Base-by-base conservation (phyloP, 805 yeast genomes). In the Zygosaccharomyces bailii region DNA sequence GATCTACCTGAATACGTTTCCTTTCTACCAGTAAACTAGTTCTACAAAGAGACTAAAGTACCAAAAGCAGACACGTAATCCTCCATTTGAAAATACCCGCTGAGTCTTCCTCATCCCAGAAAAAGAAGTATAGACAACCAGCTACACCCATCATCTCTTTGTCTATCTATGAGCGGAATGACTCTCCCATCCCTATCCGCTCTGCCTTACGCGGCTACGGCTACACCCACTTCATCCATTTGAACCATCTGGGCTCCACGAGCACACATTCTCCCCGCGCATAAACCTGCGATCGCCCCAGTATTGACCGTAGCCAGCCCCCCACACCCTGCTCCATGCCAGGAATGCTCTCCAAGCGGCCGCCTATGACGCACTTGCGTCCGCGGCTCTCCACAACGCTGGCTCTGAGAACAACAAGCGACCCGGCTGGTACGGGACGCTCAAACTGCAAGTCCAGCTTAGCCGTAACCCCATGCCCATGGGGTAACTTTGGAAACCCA, bases 201-300 rank as follows among this genome's bases (percentile, higher is more conserved):
- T n/a, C n/a, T n/a, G n/a, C n/a, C n/a, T n/a, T n/a, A n/a, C n/a
- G n/a, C n/a, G n/a, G n/a, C n/a, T n/a, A n/a, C n/a, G n/a, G 9
- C 19, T 25, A 37, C 31, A 24, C 16, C 33, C 40, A 27, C 20
- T 13, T 13, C n/a, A 29, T 16, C 42, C 42, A 86, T 57, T 79
- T 83, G 66, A 86, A 86, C 96, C 96, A 88, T 55, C 72, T 80
- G 3, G 96, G 96, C 58, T 88, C 95, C 2, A 88, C 93, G 48
- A 88, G 69, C 2, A 86, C 67, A 62, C 95, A 85, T 24, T 67
- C 68, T 0, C 88, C 89, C 11, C 71, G 66, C 0, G 91, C 95
- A 40, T 80, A 66, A 7, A 61, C 64, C 10, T 63, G 43, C 7
- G 74, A 68, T 4, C 56, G 50, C 29, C 45, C 34, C 17, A 42